A percentile compares a stretch with the other conserved stretches of the same genome.
These are phyloP conservation scores for Nemania sp. DNA, from an alignment of 2,329 filamentous ascomycete species.

Conservation along the genomic window DNA sequence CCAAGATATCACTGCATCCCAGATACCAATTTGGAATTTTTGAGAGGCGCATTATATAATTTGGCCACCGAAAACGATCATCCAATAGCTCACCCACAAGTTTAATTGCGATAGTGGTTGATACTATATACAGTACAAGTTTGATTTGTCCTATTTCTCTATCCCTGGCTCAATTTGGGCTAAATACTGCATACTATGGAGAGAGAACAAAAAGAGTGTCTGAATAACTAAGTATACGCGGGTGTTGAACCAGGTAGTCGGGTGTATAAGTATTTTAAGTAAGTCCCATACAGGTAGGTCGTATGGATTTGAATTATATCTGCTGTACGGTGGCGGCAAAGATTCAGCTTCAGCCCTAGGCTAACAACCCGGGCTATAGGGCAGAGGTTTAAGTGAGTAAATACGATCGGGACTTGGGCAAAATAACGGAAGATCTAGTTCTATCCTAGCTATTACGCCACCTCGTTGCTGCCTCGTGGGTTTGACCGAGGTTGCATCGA, in stretches of 20 bases:
- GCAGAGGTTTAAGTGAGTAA: background rate
- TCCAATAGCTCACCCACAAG: background rate
- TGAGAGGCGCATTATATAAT: background rate
- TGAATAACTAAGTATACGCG: too few relatives aligned
- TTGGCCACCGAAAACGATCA: background rate
- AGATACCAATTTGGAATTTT: background rate
- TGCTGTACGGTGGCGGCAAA: background rate
- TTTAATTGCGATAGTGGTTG: background rate
- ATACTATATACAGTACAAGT: background rate
- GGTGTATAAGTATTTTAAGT: too few relatives aligned
- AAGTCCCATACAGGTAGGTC: too few relatives aligned
- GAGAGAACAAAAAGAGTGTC: too few relatives aligned
- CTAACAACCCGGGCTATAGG: background rate
- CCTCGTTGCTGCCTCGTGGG: background rate
- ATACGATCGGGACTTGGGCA: background rate
- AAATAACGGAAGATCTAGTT: background rate
- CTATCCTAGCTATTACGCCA: background rate
- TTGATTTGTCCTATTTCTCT: background rate
- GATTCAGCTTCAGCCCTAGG: background rate
- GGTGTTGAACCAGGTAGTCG: too few relatives aligned
- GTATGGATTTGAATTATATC: too few relatives aligned
- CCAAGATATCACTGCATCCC: background rate
- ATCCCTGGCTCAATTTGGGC: too few relatives aligned
- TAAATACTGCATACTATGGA: too few relatives aligned
- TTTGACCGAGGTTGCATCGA: background rate